Evolutionary conservation across 352 stramenopile genomes (phyloP), one percentile per base, ranked within the genome.

Genomic region (Globisporangium carolinianum): DNA sequence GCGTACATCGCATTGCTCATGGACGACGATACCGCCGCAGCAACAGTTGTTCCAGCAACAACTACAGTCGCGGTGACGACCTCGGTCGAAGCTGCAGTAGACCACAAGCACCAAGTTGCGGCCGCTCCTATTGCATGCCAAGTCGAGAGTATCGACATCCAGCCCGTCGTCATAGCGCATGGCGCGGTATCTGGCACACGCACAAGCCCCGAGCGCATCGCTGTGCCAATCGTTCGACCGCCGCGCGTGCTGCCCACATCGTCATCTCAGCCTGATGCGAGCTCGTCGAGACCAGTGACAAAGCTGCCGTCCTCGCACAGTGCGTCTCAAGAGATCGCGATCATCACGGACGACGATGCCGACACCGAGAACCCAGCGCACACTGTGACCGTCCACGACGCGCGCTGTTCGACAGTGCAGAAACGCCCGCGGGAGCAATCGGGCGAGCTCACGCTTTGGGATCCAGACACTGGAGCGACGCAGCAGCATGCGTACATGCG

Each of bases 1-100:
- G 69, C 73, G 9, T 83, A 80, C 53, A 71, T 75, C 24, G 51
- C 55, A 1, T 61, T 83, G 6, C 32, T 83, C 18, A 62, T 76
- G 24, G 2, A 32, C 24, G 24, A 32, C 24, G 24, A 32, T 32
- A 63, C 73, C 51, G 71, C 80, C 47, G 57, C 42, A 47, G 42
- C 12, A 11, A 42, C 38, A 47, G 11, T 15, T 52, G 32, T 39
- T 59, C 6, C 54, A 66, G 53, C 37, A 18, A 7, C 42, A 6
- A 47, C 24, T n/a, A 4, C 10, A n/a, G 11, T 47, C 42, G 24
- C 24, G 24, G 24, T 32, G 24, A 32, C 24, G 24, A 32, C 24
- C 24, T 32, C 24, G 24, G 2, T 32, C 24, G 24, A 32, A 32
- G 24, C 24, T 32, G 24, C 24, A 32, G 24, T 32, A 17, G 42